Conservation (phyloP, 176 grass and related monocot species). For the Ampelocalamus luodianensis region DNA sequence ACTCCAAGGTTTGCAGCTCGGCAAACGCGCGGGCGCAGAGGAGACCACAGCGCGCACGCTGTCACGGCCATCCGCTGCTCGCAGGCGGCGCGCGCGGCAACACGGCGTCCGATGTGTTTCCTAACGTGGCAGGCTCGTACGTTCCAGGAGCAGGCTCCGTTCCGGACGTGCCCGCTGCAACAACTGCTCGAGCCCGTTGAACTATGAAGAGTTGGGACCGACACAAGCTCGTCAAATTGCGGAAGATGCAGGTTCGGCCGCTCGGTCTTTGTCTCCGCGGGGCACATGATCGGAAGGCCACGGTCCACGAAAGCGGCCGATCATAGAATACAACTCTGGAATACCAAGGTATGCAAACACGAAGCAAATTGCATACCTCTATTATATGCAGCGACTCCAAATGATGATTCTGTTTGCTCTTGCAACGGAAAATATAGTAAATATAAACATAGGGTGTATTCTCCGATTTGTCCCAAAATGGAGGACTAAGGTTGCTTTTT, state of each 20-base stretch:
- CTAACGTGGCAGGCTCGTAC: too few species aligned
- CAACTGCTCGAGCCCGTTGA: too few species aligned
- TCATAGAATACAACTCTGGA: background rate
- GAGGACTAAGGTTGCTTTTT: background rate
- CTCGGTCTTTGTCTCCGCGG: background rate
- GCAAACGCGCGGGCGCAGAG: too few species aligned
- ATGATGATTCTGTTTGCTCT: background rate
- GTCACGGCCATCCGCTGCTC: too few species aligned
- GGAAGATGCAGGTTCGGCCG: background rate
- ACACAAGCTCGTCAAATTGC: background rate
- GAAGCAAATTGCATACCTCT: background rate
- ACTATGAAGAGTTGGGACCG: background rate
- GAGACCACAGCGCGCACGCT: too few species aligned
- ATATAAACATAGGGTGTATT: background rate
- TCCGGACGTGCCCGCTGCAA: too few species aligned
- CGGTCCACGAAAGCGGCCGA: background rate
- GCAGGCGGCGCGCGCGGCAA: too few species aligned
- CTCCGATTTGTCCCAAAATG: slow-evolving; percentile 29
- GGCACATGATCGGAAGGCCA: background rate
- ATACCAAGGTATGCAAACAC: background rate
- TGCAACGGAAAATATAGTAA: background rate
- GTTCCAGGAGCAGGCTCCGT: too few species aligned
- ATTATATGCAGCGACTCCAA: background rate
- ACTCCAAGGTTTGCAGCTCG: too few species aligned
- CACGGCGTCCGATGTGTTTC: too few species aligned